A percentile compares a stretch with the other conserved stretches of the same genome.
phyloP scores from a whole-genome alignment of 805 yeast species.

The Nakazawaea populi region DNA sequence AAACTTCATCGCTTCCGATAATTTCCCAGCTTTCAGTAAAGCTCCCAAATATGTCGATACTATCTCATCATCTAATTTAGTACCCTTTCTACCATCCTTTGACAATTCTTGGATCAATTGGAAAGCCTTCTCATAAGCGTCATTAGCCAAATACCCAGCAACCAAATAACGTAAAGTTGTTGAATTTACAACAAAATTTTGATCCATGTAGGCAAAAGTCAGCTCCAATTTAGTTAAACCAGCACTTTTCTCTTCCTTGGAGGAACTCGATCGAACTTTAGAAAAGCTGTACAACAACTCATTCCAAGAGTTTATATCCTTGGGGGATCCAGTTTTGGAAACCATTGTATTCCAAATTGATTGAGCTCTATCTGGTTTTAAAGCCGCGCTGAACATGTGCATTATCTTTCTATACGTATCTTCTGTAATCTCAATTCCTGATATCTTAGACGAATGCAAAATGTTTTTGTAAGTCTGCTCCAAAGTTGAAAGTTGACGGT shows the following conservation, averaged over 20 bases:
- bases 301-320: conserved; percentile 48
- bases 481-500: conserved; percentile 1
- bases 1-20: conserved; percentile 33
- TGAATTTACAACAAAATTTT: conserved; percentile 34
- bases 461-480: background rate
- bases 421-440: conserved; percentile 31
- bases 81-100: conserved; percentile 22
- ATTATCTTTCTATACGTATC: conserved; percentile 36
- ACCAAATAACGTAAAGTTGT: conserved; percentile 44
- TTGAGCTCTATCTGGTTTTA: conserved; percentile 30
- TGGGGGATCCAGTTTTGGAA: conserved; percentile 26
- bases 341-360: conserved; percentile 47
- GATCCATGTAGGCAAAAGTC: conserved; percentile 23
- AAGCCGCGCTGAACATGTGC: conserved; percentile 36
- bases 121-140: conserved; percentile 36
- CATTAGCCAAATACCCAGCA: conserved; percentile 38
- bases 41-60: conserved; percentile 31
- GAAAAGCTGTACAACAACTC: conserved; percentile 36
- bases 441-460: conserved; percentile 14
- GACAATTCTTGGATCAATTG: conserved; percentile 26
- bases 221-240: conserved; percentile 27
- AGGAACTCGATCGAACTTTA: conserved; percentile 16
- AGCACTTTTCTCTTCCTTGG: conserved; percentile 21
- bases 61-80: conserved; percentile 37
- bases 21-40: conserved; percentile 30